Percentiles rank a stretch among this genome's conserved stretches.
These are phyloP conservation scores for Citrus reticulata DNA, from an alignment of 345 rosid species.

Conservation along the genomic window DNA sequence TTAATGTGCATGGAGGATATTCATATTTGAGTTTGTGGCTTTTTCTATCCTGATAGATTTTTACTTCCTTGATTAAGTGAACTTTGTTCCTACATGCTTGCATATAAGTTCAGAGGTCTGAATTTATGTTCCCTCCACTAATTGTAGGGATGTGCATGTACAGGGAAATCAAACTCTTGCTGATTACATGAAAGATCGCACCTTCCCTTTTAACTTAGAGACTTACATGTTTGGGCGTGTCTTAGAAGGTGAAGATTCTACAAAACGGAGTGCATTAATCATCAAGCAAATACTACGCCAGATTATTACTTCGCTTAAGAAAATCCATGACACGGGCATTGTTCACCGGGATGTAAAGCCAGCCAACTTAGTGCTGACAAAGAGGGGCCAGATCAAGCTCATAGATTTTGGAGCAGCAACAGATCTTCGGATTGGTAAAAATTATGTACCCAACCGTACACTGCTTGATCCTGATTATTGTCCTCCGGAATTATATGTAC, in stretches of 20 bases:
- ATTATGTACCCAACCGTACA: constrained; percentile 59
- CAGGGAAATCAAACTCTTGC: constrained; percentile 89
- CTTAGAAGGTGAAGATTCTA: constrained; percentile 71
- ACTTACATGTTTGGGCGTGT: constrained; percentile 80
- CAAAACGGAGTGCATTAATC: constrained; percentile 71
- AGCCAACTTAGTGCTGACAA: constrained; percentile 87
- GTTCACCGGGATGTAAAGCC: constrained; percentile 96
- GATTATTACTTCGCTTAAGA: constrained; percentile 76
- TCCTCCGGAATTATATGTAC: constrained; percentile 92
- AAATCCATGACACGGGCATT: constrained; percentile 88
- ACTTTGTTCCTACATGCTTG: not conserved
- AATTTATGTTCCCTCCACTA: constrained; percentile 19
- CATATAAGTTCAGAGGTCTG: not conserved
- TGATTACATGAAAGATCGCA: constrained; percentile 86
- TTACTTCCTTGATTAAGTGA: constrained; percentile 9
- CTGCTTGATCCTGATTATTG: constrained; percentile 91
- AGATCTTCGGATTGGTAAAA: constrained; percentile 97
- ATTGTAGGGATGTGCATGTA: constrained; percentile 29
- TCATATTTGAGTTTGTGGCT: not conserved
- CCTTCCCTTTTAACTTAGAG: constrained; percentile 84
- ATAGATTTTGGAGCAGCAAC: constrained; percentile 97
- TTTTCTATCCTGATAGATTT: not conserved
- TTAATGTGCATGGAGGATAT: not conserved
- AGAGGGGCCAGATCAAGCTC: constrained; percentile 85
- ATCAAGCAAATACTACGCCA: constrained; percentile 94